Evolutionary conservation across 2,329 filamentous ascomycete species (phyloP).

Genomic region (Penicillium sp.): DNA sequence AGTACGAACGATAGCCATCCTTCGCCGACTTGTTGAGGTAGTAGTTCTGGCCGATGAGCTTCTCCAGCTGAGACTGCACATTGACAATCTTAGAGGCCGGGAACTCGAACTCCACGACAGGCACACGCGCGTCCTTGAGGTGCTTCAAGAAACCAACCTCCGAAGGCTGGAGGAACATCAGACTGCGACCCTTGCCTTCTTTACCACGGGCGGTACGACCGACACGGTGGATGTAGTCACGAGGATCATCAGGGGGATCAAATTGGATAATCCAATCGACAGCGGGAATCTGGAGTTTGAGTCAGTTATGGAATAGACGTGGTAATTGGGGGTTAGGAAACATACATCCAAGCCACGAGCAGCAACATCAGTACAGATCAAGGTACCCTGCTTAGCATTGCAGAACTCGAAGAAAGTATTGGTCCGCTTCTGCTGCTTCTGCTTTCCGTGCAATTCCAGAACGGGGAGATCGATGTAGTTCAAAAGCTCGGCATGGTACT

Average conservation of each 20-base stretch:
- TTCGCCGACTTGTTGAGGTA: conserved; percentile 82
- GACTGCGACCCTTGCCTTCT: conserved; percentile 71
- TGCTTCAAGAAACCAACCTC: conserved; percentile 89
- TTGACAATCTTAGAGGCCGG: conserved; percentile 85
- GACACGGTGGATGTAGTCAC: conserved; percentile 90
- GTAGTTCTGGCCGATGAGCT: conserved; percentile 89
- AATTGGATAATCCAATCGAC: conserved; percentile 97
- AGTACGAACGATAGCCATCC: conserved; percentile 74
- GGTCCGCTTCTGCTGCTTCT: conserved; percentile 98
- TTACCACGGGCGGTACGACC: conserved; percentile 84
- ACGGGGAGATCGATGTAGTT: conserved; percentile 96
- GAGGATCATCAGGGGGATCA: conserved; percentile 82
- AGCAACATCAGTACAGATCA: conserved; percentile 95
- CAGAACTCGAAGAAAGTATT: conserved; percentile 97
- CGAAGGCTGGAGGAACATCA: conserved; percentile 86
- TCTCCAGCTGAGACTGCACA: conserved; percentile 83
- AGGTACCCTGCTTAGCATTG: conserved; percentile 71
- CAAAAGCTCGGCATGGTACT: conserved; percentile 88
- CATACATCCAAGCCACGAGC: conserved; percentile 71
- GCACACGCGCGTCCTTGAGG: conserved; percentile 81
- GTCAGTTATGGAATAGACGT: not conserved
- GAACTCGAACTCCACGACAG: conserved; percentile 93
- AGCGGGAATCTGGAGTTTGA: conserved; percentile 55
- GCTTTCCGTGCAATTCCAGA: conserved; percentile 80
- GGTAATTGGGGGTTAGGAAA: not conserved